A percentile compares a stretch with the other conserved stretches of the same genome.
Conservation (phyloP, 306 rosid genomes). For the Dalbergia cochinchinensis region DNA sequence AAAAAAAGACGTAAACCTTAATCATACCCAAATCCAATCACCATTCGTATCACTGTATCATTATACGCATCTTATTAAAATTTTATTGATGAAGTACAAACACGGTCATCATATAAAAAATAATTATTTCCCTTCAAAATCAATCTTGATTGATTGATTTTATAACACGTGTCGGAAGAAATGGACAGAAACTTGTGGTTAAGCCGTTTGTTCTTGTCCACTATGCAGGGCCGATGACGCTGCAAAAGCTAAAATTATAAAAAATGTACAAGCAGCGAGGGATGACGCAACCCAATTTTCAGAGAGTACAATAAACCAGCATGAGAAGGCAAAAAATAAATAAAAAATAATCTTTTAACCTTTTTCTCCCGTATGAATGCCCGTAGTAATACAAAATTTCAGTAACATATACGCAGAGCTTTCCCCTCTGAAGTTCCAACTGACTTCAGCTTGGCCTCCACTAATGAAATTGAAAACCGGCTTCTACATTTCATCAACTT, state of each 20-base stretch:
- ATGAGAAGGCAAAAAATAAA: not conserved
- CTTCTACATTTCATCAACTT: slow-evolving; percentile 31
- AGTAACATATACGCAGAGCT: slow-evolving; percentile 29
- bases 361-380: slow-evolving; percentile 31
- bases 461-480: not conserved
- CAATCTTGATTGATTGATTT: slow-evolving; percentile 38
- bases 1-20: no score
- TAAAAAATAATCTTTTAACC: not conserved
- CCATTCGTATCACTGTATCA: not conserved
- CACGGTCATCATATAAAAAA: not conserved
- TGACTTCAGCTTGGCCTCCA: slow-evolving; percentile 42
- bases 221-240: slow-evolving; percentile 43
- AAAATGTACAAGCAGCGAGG: slow-evolving; percentile 45
- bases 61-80: not conserved
- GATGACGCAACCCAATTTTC: slow-evolving; percentile 42
- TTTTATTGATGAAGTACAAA: slow-evolving; percentile 13
- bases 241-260: slow-evolving; percentile 44
- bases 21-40: not conserved
- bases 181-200: slow-evolving; percentile 18
- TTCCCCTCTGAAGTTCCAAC: slow-evolving; percentile 33
- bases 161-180: slow-evolving; percentile 34
- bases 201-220: slow-evolving; percentile 42
- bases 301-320: slow-evolving; percentile 31
- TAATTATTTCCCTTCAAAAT: not conserved
- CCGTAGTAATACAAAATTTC: slow-evolving; percentile 44